phyloP scores from a whole-genome alignment of 345 rosid genomes.

The Excoecaria cochinchinensis region DNA sequence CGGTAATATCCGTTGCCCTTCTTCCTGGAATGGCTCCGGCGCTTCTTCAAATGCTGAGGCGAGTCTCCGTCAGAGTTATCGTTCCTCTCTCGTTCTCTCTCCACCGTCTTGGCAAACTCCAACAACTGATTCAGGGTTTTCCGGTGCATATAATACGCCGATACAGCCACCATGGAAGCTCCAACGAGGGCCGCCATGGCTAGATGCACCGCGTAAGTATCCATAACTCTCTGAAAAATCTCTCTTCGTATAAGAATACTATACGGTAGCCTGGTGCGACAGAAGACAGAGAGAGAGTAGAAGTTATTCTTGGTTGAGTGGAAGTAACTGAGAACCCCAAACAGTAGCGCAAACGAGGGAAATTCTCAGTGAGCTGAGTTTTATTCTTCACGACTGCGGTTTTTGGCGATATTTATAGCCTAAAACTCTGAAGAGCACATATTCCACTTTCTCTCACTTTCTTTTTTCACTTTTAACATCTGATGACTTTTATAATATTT shows the following conservation, averaged over 20 bases:
- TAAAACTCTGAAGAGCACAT: background rate
- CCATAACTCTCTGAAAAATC: slow-evolving; percentile 41
- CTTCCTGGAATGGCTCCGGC: slow-evolving; percentile 44
- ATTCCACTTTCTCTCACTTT: background rate
- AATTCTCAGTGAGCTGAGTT: background rate
- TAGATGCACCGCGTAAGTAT: slow-evolving; percentile 66
- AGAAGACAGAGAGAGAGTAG: background rate
- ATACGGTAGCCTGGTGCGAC: background rate
- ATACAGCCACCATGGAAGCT: slow-evolving; percentile 90
- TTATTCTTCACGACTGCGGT: slow-evolving; percentile 4
- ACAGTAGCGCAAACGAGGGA: background rate
- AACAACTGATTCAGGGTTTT: slow-evolving; percentile 88
- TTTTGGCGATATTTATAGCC: slow-evolving; percentile 25
- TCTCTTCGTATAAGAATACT: background rate
- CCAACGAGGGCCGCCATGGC: slow-evolving; percentile 98
- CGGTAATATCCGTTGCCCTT: slow-evolving; percentile 58
- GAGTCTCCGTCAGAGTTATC: slow-evolving; percentile 53
- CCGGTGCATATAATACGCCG: slow-evolving; percentile 88
- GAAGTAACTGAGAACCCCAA: background rate
- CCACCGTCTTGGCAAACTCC: slow-evolving; percentile 81
- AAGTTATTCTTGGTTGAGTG: background rate
- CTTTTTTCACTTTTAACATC: background rate
- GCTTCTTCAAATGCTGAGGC: slow-evolving; percentile 42
- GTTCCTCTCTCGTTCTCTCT: slow-evolving; percentile 47
- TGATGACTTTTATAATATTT: background rate